These are phyloP conservation scores for Eimeria acervulina DNA, from an alignment of 169 alveolate species.

Conservation along the genomic window DNA sequence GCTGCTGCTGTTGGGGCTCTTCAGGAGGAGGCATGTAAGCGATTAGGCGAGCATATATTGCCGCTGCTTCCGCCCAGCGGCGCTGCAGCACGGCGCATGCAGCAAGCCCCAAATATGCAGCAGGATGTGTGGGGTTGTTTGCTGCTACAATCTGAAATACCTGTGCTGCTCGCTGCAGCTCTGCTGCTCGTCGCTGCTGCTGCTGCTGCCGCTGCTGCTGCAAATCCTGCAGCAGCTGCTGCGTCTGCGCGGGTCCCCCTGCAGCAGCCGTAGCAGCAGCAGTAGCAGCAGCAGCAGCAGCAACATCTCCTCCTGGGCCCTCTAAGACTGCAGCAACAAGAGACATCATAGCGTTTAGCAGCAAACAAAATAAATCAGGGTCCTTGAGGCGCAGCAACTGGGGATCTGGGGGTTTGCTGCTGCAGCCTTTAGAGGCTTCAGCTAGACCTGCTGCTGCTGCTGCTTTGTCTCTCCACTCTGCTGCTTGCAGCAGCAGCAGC, in stretches of 20 bases:
- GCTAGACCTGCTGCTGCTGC: conserved; percentile 29
- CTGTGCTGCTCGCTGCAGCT: conserved; percentile 62
- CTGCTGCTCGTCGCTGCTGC: conserved; percentile 59
- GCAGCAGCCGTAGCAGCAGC: not conserved
- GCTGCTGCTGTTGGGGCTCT: too few species aligned
- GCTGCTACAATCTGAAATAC: not conserved
- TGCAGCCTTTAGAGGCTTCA: conserved; percentile 8
- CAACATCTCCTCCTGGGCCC: conserved; percentile 3
- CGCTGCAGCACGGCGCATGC: conserved; percentile 79
- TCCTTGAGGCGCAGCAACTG: conserved; percentile 64
- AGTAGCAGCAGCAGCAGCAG: not conserved
- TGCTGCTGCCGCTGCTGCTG: conserved; percentile 14
- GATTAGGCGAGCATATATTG: conserved; percentile 29
- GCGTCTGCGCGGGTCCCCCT: conserved; percentile 26
- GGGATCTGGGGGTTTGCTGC: conserved; percentile 1
- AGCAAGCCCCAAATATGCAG: conserved; percentile 73
- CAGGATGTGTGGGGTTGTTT: conserved; percentile 41
- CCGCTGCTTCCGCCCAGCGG: conserved; percentile 57
- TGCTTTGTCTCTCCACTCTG: conserved; percentile 74
- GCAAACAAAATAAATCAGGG: conserved; percentile 46
- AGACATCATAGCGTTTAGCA: not conserved
- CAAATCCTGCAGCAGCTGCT: too few species aligned
- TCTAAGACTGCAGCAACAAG: conserved; percentile 32
- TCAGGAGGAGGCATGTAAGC: conserved; percentile 21
- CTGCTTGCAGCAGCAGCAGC: conserved; percentile 45